Evolutionary conservation across 164 flowering plant genomes (phyloP), one percentile per base, ranked within the genome.

Genomic region (Piper longum): DNA sequence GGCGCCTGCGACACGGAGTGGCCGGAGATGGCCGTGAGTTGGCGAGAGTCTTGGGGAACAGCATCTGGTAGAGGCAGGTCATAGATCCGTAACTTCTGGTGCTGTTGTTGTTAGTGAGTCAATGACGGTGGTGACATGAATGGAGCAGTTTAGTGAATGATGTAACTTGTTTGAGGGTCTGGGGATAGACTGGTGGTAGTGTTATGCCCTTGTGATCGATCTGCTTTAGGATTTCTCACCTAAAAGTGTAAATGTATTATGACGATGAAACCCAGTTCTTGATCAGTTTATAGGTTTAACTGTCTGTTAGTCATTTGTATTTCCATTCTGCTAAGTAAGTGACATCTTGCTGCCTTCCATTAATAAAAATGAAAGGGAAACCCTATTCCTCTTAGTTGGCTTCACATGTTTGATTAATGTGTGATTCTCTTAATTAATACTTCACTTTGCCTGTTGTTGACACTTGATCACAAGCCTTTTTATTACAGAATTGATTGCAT

Each of bases 1-100:
- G 79, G 77, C 4, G 73, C 70, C 44, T 72, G 73, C 72, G 78
- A 78, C 36, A 72, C 62, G 43, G 58, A 71, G 63, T 54, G 39
- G 54, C 66, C 36, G 61, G 45, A 9, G 64, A 2, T 54, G 18
- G 43, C 14, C 61, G 16, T 8, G 16, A 61, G 36, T 26, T 26
- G 70, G 26, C 58, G 55, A 11, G 73, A 71, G 62, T 61, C 56
- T 42, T 18, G 48, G 52, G 54, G 16, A 52, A 2, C 3, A 51
- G 66, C 71, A 64, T 69, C 74, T 60, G 70, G 41, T 55, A 57
- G 16, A 0, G 43, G 12, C 67, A 56, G 63, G 70, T 70, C 8
- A 48, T 26, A 26, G 36, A 14, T 14, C 14, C 14, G 52, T 2
- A 2, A 4, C 9, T 9, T 48, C 14, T 14, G 14, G 7, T 5